phyloP scores from a whole-genome alignment of 352 stramenopile species.

The Phytophthora meadii region DNA sequence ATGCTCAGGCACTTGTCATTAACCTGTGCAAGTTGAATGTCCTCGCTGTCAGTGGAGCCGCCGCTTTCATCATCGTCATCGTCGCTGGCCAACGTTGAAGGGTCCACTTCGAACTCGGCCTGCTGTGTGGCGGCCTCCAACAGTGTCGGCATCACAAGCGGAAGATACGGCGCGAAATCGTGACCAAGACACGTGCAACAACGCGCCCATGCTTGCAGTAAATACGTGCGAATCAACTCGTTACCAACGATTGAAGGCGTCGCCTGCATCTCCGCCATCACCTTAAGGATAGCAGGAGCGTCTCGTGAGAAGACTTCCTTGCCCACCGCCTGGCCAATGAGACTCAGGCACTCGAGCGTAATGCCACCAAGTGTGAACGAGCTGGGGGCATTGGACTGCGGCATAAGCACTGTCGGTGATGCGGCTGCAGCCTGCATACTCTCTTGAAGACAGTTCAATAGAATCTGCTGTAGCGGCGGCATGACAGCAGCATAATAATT shows the following conservation, averaged over 20 bases:
- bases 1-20: slow-evolving; percentile 87
- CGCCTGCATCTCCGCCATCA: slow-evolving; percentile 89
- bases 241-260: slow-evolving; percentile 80
- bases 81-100: slow-evolving; percentile 50
- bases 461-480: slow-evolving; percentile 74
- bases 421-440: slow-evolving; percentile 38
- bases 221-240: slow-evolving; percentile 84
- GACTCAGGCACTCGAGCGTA: slow-evolving; percentile 85
- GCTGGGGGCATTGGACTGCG: slow-evolving; percentile 43
- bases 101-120: slow-evolving; percentile 86
- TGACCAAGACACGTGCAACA: slow-evolving; percentile 79
- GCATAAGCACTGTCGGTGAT: slow-evolving; percentile 30
- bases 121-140: slow-evolving; percentile 81
- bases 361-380: slow-evolving; percentile 86
- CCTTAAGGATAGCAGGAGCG: slow-evolving; percentile 77
- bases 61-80: slow-evolving; percentile 63
- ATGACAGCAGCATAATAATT: slow-evolving; percentile 82
- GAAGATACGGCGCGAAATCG: slow-evolving; percentile 83
- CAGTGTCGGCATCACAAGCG: slow-evolving; percentile 83
- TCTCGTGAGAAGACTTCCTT: slow-evolving; percentile 76
- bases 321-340: slow-evolving; percentile 81
- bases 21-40: slow-evolving; percentile 85
- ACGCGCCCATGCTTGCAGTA: slow-evolving; percentile 82
- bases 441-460: slow-evolving; percentile 69
- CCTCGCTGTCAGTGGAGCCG: slow-evolving; percentile 62